Evolutionary conservation across 2,329 filamentous ascomycete species (phyloP).

Genomic region (Diaporthe humulicola): DNA sequence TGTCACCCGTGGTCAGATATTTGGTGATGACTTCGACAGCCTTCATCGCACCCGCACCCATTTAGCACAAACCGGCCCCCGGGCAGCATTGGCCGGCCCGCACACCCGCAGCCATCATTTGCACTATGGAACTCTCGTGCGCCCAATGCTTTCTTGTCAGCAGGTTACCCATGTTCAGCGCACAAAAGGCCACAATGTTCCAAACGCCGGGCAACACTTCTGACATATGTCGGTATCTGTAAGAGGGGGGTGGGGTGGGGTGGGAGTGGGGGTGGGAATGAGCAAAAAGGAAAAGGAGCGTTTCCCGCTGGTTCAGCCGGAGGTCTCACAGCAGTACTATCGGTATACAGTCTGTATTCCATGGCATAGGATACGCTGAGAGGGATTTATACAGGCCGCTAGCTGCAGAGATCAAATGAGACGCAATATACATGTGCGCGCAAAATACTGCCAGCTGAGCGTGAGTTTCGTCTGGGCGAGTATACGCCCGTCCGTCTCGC

Average conservation of each 20-base stretch:
- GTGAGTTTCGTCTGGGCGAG: neutral
- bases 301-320: slow-evolving; percentile 20
- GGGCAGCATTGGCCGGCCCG: neutral
- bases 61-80: neutral
- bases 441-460: neutral
- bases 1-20: too few relatives aligned
- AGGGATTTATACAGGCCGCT: neutral
- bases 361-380: neutral
- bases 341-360: neutral
- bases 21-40: neutral
- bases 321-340: neutral
- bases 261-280: too few relatives aligned
- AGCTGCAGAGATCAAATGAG: neutral
- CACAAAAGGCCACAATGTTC: neutral
- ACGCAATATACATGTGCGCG: neutral
- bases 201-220: neutral
- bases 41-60: neutral
- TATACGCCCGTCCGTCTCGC: neutral
- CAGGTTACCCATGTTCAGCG: neutral
- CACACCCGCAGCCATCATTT: neutral
- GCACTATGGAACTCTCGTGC: neutral
- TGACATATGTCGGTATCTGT: slow-evolving; percentile 11
- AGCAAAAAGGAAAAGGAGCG: slow-evolving; percentile 3
- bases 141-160: neutral
- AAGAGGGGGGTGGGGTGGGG: slow-evolving; percentile 10